A percentile compares a stretch with the other conserved stretches of the same genome.
Evolutionary conservation across 1,284 basidiomycete genomes (phyloP).

Genomic region (Ganoderma leucocontextum): DNA sequence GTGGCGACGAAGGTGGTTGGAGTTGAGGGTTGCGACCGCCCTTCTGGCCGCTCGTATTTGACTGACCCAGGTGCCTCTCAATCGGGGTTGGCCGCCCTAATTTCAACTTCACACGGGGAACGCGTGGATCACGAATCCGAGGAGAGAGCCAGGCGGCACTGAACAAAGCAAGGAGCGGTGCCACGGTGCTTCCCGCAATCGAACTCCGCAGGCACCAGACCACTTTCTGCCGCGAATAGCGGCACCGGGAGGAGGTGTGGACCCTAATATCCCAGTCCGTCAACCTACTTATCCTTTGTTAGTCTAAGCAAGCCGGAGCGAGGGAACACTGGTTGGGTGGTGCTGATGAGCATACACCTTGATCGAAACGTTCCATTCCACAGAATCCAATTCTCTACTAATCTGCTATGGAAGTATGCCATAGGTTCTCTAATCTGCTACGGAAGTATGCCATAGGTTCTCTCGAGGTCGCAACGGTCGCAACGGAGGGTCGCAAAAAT

Average conservation of each 20-base stretch:
- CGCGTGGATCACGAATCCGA: not conserved
- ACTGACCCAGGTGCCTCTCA: not conserved
- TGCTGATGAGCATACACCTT: too few relatives aligned
- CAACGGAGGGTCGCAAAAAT: too few relatives aligned
- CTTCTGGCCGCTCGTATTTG: not conserved
- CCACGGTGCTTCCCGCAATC: not conserved
- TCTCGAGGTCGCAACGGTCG: too few relatives aligned
- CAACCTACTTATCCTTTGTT: not conserved
- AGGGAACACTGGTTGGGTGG: not conserved
- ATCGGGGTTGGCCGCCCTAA: not conserved
- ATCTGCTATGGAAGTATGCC: too few relatives aligned
- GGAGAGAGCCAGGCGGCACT: not conserved
- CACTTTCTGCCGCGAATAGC: not conserved
- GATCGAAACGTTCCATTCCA: too few relatives aligned
- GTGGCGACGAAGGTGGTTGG: not conserved
- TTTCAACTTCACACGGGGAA: not conserved
- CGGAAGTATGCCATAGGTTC: too few relatives aligned
- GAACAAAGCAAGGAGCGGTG: not conserved
- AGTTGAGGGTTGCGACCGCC: not conserved
- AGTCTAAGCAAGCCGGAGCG: not conserved
- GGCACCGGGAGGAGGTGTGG: not conserved
- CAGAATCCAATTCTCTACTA: too few relatives aligned
- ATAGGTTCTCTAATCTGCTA: too few relatives aligned
- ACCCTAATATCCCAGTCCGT: not conserved
- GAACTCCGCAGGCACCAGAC: slow-evolving; percentile 1